Conservation (phyloP, 2,329 filamentous ascomycete species). For the Torrubiellomyces zombiae region DNA sequence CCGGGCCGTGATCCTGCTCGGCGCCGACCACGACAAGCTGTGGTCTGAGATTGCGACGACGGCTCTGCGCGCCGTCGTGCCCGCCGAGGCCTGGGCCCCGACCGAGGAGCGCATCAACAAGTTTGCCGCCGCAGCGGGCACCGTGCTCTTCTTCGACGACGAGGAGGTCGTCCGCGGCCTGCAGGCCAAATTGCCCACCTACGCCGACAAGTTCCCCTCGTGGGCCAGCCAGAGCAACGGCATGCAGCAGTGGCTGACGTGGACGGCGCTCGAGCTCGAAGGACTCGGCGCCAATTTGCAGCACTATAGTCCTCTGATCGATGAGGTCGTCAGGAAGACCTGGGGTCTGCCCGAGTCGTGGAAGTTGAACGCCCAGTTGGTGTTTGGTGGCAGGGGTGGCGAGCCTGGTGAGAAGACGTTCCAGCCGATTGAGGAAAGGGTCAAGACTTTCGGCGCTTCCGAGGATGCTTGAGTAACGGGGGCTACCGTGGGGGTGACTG, state of each 20-base stretch:
- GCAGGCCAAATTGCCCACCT: constrained; percentile 52
- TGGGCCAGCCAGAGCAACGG: constrained; percentile 65
- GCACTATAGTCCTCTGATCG: constrained; percentile 82
- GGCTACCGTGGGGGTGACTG: too few relatives aligned
- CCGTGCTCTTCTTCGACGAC: constrained; percentile 82
- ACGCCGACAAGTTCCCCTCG: constrained; percentile 61
- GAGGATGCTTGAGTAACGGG: too few relatives aligned
- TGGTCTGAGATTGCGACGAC: constrained; percentile 63
- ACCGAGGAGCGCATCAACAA: constrained; percentile 26
- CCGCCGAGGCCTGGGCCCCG: constrained; percentile 41
- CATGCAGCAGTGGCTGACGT: constrained; percentile 64
- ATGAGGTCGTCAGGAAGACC: constrained; percentile 48
- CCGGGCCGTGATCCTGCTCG: constrained; percentile 61
- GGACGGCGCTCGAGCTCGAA: constrained; percentile 69
- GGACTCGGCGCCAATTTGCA: constrained; percentile 80
- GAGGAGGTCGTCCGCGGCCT: constrained; percentile 46
- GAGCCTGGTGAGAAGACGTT: constrained; percentile 47
- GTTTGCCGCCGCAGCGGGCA: constrained; percentile 61
- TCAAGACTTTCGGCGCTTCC: constrained; percentile 48
- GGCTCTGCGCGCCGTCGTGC: constrained; percentile 35
- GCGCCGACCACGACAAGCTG: constrained; percentile 70
- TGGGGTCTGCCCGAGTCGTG: constrained; percentile 60
- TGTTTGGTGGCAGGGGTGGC: constrained; percentile 53
- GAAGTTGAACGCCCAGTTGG: constrained; percentile 68
- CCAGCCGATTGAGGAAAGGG: constrained; percentile 45